Base-by-base conservation (phyloP, 768 basidiomycete species). In the Lactarius psammicola region DNA sequence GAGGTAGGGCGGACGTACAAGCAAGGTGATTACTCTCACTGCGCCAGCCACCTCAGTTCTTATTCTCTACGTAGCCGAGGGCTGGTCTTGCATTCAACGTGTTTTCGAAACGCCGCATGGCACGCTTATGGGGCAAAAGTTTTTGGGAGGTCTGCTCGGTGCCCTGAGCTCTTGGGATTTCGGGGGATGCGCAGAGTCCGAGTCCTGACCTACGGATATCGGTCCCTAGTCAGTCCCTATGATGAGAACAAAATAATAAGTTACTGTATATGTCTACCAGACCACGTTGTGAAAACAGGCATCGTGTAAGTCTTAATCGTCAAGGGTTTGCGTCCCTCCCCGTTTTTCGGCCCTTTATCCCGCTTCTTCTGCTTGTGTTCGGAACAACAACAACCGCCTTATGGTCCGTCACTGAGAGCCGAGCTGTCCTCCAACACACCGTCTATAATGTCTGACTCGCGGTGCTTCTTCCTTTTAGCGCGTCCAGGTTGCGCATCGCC, bases 401-500 rank as follows among this genome's bases (percentile, higher is more conserved):
- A 56, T n/a, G n/a, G n/a, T n/a, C 8, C 55, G 3, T 23, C 44
- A 61, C 10, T 23, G 30, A 33, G 7, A 3, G 31, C 18, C 13
- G 26, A 57, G n/a, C 10, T 36, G 59, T 46, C 61, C 23, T 54
- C 49, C 13, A 51, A 42, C 13, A 42, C 36, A 11, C 7, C 46
- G 13, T 66, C 28, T 10, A 15, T n/a, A 26, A 20, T 33, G 62
- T 76, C 75, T 18, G 68, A 73, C 63, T 72, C 78, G 63, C 69
- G 72, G 69, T 74, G 74, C 20, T 74, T 74, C 69, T 75, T 79
- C 68, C 75, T 77, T 42, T 75, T 72, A 40, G 71, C 66, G 46
- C n/a, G 23, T 28, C 49, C 63, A 46, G 44, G 55, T 13, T n/a
- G 5, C 38, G 34, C 20, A 42, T 38, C 59, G 20, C 34, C 64